Evolutionary conservation across 805 yeast species (phyloP).

Genomic region (Debaryomyces hansenii): DNA sequence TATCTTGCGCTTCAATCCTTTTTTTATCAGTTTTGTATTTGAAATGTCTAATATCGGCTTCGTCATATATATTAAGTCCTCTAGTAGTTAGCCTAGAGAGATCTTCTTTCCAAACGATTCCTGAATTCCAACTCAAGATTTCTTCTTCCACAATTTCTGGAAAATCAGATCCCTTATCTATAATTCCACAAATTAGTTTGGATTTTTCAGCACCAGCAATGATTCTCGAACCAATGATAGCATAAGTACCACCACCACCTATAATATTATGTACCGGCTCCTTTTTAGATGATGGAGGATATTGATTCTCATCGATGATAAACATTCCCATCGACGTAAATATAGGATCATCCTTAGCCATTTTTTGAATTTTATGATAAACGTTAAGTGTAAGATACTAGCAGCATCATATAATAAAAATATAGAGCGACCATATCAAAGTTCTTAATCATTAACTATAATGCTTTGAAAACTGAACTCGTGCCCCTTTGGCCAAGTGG

Average conservation of each 20-base stretch:
- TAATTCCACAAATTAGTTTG: constrained; percentile 56
- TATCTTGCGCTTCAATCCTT: constrained; percentile 57
- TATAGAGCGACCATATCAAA: constrained; percentile 41
- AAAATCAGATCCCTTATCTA: constrained; percentile 81
- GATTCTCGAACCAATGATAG: constrained; percentile 71
- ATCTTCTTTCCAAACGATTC: constrained; percentile 55
- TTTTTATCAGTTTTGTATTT: constrained; percentile 61
- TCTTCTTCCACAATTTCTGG: constrained; percentile 48
- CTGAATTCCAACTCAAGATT: constrained; percentile 62
- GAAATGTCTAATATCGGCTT: constrained; percentile 55
- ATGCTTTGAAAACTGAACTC: neutral
- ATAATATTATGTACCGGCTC: constrained; percentile 49
- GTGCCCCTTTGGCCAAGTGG: constrained; percentile 55
- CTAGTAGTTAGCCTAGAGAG: constrained; percentile 63
- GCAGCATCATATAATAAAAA: too few relatives aligned
- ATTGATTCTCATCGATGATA: constrained; percentile 82
- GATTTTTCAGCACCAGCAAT: constrained; percentile 40
- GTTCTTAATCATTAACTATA: constrained; percentile 52
- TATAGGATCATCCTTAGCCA: constrained; percentile 10
- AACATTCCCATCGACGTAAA: constrained; percentile 84
- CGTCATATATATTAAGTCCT: constrained; percentile 77
- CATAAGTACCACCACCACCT: constrained; percentile 92
- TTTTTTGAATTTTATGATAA: neutral
- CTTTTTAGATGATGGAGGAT: constrained; percentile 38
- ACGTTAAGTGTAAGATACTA: neutral